Base-by-base conservation (phyloP, 306 rosid genomes). In the Parietaria judaica region DNA sequence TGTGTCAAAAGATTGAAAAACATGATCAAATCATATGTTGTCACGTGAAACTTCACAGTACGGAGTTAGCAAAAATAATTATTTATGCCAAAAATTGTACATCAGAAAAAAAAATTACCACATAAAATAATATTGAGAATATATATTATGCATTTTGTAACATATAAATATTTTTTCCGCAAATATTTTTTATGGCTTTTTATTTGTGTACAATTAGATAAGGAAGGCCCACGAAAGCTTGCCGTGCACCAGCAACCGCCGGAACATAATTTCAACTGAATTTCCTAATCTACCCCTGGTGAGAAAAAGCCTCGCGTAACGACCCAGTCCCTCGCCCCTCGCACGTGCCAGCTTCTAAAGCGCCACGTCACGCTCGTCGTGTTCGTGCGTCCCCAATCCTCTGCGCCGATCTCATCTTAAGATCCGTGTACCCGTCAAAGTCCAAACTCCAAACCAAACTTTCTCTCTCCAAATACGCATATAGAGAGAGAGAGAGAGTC, bases 281-380 rank as follows among this genome's bases (percentile, higher is more conserved):
- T 68, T 54, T 41, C 41, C 61, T 31, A 62, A 44, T 59, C 61
- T 48, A 4, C 49, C 74, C 66, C 47, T 6, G 11, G 16, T 36
- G 51, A 14, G 5, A 34, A 63, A 37, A 45, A 5, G 3, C 14
- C 43, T 46, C 45, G 9, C 45, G 71, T 61, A 55, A 66, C 35
- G 43, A 36, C 37, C 51, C 9, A 46, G 51, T 44, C 58, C 6
- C 66, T 73, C 31, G 45, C 48, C 66, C n/a, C 35, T 54, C 61
- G 85, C 94, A 87, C 81, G 84, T 87, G 86, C 81, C 82, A 56
- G 68, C 63, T 69, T 61, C 56, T 59, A 64, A 36, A 54, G 41
- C 8, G 87, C 86, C 91, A 85, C 84, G 86, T 84, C 86, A 75
- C 13, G 11, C 13, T 16, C 45, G 45, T 41, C 45, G 9, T 8